These are phyloP conservation scores for Podosphaera aphanis DNA, from an alignment of 2,329 filamentous ascomycete species.

Conservation along the genomic window DNA sequence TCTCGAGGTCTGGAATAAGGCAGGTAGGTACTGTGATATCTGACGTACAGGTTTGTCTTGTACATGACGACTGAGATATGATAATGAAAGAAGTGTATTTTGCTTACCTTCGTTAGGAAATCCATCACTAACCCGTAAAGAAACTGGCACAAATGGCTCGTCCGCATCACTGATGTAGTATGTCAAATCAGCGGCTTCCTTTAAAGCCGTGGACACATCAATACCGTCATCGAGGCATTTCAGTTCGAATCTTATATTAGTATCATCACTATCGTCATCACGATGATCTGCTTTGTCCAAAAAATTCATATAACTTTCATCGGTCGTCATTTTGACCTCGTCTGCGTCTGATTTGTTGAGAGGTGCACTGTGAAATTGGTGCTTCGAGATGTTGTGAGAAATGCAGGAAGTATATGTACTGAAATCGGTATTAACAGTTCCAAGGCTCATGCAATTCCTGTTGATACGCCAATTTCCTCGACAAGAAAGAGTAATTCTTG, in stretches of 20 bases:
- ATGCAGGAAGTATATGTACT: background rate
- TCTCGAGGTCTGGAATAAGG: background rate
- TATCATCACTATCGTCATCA: slow-evolving; percentile 28
- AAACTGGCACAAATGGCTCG: slow-evolving; percentile 62
- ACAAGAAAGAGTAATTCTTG: background rate
- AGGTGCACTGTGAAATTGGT: background rate
- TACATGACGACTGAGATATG: background rate
- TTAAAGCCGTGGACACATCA: slow-evolving; percentile 35
- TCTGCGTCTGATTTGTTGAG: background rate
- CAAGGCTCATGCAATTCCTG: background rate
- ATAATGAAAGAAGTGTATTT: background rate
- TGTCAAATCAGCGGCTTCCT: slow-evolving; percentile 27
- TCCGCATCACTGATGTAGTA: slow-evolving; percentile 67
- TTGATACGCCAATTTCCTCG: background rate
- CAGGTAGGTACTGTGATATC: background rate
- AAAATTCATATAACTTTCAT: slow-evolving; percentile 67
- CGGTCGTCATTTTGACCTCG: slow-evolving; percentile 35
- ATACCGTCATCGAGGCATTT: slow-evolving; percentile 29
- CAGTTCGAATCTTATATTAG: slow-evolving; percentile 18
- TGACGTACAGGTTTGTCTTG: background rate
- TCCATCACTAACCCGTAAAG: slow-evolving; percentile 29
- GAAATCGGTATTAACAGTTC: background rate
- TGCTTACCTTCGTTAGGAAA: slow-evolving; percentile 38
- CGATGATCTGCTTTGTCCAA: slow-evolving; percentile 70
- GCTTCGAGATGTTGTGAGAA: background rate